phyloP scores from a whole-genome alignment of 805 yeast species.

The Candida germanica region DNA sequence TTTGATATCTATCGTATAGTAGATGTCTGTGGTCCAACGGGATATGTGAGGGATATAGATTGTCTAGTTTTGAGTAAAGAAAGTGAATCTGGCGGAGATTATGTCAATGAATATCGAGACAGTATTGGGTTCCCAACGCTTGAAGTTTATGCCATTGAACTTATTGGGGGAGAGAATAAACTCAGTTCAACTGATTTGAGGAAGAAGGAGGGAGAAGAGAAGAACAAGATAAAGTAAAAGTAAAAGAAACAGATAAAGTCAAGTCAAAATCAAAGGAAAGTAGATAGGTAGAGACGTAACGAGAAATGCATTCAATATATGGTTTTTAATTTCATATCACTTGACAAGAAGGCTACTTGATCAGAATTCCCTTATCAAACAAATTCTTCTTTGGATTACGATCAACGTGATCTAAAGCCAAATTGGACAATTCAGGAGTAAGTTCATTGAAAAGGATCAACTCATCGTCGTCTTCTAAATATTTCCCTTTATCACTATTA shows the following conservation, averaged over 20 bases:
- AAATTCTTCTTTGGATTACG: conserved; percentile 49
- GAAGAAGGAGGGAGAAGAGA: conserved; percentile 6
- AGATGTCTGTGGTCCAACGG: conserved; percentile 95
- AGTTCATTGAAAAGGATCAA: conserved; percentile 55
- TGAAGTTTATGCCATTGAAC: conserved; percentile 33
- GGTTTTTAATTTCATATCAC: too few species aligned
- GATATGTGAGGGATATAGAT: conserved; percentile 65
- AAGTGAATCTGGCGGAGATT: conserved; percentile 68
- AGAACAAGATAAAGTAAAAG: too few species aligned
- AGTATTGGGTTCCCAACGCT: conserved; percentile 54
- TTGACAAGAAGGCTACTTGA: conserved; percentile 25
- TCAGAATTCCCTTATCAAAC: conserved; percentile 43
- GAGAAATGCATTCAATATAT: too few species aligned
- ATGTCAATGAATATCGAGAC: conserved; percentile 63
- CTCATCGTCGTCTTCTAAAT: conserved; percentile 52
- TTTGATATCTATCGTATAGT: conserved; percentile 61
- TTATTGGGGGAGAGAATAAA: conserved; percentile 69
- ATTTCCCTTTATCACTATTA: conserved; percentile 35
- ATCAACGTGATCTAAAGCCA: conserved; percentile 89
- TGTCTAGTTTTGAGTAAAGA: conserved; percentile 81
- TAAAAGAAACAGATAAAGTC: too few species aligned
- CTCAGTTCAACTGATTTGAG: conserved; percentile 83
- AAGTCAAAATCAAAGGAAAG: too few species aligned
- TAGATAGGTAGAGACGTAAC: too few species aligned
- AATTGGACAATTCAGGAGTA: conserved; percentile 22